Evolutionary conservation across 2,329 filamentous ascomycete species (phyloP).

Genomic region (Diaporthe sp.): DNA sequence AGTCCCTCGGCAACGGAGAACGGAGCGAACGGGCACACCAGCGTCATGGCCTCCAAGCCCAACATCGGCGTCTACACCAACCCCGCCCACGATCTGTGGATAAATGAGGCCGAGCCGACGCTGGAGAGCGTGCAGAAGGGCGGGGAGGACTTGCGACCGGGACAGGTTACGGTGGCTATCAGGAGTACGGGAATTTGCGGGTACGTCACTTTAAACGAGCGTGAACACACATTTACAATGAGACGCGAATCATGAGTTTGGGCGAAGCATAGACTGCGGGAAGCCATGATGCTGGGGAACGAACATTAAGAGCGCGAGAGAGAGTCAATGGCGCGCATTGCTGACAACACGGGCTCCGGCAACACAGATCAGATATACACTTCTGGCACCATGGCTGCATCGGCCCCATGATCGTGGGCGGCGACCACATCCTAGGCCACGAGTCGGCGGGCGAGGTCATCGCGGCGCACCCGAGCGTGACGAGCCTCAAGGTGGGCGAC

Average conservation of each 20-base stretch:
- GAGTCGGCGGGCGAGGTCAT: constrained; percentile 89
- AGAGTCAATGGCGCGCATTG: neutral
- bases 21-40: constrained; percentile 37
- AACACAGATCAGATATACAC: constrained; percentile 84
- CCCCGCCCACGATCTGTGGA: constrained; percentile 90
- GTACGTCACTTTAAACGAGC: constrained; percentile 56
- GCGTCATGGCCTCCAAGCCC: constrained; percentile 69
- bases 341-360: neutral
- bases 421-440: constrained; percentile 92
- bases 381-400: constrained; percentile 98
- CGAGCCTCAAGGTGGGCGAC: constrained; percentile 82
- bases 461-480: constrained; percentile 84
- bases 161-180: constrained; percentile 88
- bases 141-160: constrained; percentile 75
- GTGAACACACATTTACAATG: neutral
- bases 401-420: constrained; percentile 92
- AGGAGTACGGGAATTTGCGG: constrained; percentile 98
- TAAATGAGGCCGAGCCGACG: constrained; percentile 80
- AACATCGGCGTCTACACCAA: constrained; percentile 99
- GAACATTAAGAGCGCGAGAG: neutral
- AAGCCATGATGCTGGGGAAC: neutral
- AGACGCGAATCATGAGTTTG: neutral
- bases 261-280: neutral
- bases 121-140: constrained; percentile 78
- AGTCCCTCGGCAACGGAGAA: constrained; percentile 25